Conservation (phyloP, 1,139 yeast species). For the Suhomyces bolitotheri region DNA sequence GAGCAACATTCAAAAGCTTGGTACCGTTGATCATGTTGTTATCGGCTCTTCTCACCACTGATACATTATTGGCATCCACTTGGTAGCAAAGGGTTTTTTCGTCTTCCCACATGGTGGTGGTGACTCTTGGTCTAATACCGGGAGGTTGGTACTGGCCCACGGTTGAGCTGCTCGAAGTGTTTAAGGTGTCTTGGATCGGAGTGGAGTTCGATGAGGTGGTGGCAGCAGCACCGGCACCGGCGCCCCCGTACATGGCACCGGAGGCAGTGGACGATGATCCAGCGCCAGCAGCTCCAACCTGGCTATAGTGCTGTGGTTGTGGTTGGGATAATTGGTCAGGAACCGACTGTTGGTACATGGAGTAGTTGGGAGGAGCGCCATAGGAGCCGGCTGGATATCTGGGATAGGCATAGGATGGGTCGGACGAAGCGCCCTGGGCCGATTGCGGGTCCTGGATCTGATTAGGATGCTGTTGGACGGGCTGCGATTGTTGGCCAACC, state of each 20-base stretch:
- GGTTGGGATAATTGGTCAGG: constrained; percentile 16
- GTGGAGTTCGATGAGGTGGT: constrained; percentile 14
- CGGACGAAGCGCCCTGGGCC: constrained; percentile 8
- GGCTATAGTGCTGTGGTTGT: constrained; percentile 16
- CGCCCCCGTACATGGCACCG: constrained; percentile 4
- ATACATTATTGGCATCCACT: constrained; percentile 88
- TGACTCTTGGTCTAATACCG: constrained; percentile 75
- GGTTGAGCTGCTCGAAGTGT: constrained; percentile 28
- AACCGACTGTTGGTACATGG: constrained; percentile 17
- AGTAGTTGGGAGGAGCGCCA: constrained; percentile 17
- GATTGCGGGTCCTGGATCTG: constrained; percentile 4
- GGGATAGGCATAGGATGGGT: constrained; percentile 13
- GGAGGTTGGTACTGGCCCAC: constrained; percentile 54
- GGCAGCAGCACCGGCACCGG: constrained; percentile 14
- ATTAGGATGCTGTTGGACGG: constrained; percentile 11
- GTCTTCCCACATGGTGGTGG: constrained; percentile 97
- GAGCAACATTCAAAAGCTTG: constrained; percentile 85
- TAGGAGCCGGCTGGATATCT: constrained; percentile 12
- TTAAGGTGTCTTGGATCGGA: constrained; percentile 19
- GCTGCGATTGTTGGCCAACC: constrained; percentile 12
- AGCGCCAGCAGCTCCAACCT: constrained; percentile 9
- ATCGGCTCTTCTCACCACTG: constrained; percentile 88
- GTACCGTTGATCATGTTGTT: constrained; percentile 97
- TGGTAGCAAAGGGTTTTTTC: constrained; percentile 93
- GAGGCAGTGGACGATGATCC: constrained; percentile 9